Base-by-base conservation (phyloP, 768 basidiomycete genomes). In the Tylopilus subfusipes region DNA sequence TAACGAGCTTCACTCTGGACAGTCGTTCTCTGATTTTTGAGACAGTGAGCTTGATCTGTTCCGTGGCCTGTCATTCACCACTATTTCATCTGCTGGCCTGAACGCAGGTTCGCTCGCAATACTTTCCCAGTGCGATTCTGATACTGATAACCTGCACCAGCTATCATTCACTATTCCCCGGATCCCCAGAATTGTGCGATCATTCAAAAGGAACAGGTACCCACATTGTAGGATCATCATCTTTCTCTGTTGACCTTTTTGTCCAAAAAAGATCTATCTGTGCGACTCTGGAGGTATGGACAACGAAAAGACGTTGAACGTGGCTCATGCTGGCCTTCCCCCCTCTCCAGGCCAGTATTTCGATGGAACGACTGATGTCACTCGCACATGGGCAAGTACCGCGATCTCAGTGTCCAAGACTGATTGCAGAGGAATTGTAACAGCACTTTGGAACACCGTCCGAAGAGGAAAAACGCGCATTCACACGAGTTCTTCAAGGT, bases 341-440 rank as follows among this genome's bases (percentile, higher is more conserved):
- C 9, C 5, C 25, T 47, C 47, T 1, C 18, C 56, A 88, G 87
- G 80, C 2, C 94, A 97, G 72, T 96, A 86, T 72, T 68, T 82
- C 31, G 96, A 98, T 61, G 96, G 96, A 11, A 98, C 96, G 0
- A 99, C 97, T 2, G 96, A 99, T 66, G 89, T 90, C 16, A 96
- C 94, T 1, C 78, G 95, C 40, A 97, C 93, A 56, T 87, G 84
- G 85, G 90, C 88, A 64, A 62, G 81, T 48, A 33, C 24, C 21
- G 0, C 16, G n/a, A 30, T 48, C 49, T 6, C 47, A 14, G 48
- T 29, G 49, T n/a, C 31, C 24, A 50, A 14, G 36, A n/a, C 12
- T 3, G 8, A 45, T 48, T 9, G 47, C 49, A 50, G 19, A 56
- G 0, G 22, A 18, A n/a, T 52, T 16, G 11, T 46, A 36, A 27